Evolutionary conservation across 495 filamentous ascomycete species (phyloP).

Genomic region (Hypoxylon lenormandii): DNA sequence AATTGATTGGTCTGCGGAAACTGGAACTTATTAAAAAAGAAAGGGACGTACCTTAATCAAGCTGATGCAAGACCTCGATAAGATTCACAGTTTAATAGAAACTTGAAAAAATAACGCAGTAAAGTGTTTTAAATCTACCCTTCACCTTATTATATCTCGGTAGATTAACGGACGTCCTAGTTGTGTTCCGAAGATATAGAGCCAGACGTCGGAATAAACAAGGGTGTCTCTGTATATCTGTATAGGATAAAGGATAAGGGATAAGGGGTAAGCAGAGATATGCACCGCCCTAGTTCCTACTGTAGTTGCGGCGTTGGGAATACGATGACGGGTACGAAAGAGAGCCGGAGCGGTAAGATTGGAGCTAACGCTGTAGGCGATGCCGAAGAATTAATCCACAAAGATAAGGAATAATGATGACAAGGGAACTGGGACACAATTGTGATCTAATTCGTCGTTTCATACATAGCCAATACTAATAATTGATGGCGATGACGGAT

Average conservation of each 20-base stretch:
- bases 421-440: conserved; percentile 12
- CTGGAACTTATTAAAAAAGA: conserved; percentile 19
- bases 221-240: conserved; percentile 6
- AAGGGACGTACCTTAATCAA: conserved; percentile 43
- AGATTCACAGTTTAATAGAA: conserved; percentile 18
- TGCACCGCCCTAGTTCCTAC: conserved; percentile 41
- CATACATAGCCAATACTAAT: conserved; percentile 28
- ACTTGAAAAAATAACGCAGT: conserved; percentile 22
- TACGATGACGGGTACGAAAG: conserved; percentile 30
- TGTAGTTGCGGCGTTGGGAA: conserved; percentile 33
- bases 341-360: conserved; percentile 15
- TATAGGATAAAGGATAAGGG: no score
- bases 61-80: conserved; percentile 40
- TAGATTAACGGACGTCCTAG: conserved; percentile 13
- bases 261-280: conserved; percentile 21
- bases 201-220: conserved; percentile 1
- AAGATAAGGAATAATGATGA: conserved; percentile 31
- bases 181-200: conserved; percentile 2
- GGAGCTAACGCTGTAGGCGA: conserved; percentile 33
- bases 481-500: conserved; percentile 39
- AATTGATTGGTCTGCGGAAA: conserved; percentile 26
- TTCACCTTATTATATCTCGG: conserved; percentile 28
- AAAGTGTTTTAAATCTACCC: conserved; percentile 11
- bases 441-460: conserved; percentile 30
- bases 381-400: conserved; percentile 25